phyloP scores from a whole-genome alignment of 306 rosid genomes.

The Senna tora region DNA sequence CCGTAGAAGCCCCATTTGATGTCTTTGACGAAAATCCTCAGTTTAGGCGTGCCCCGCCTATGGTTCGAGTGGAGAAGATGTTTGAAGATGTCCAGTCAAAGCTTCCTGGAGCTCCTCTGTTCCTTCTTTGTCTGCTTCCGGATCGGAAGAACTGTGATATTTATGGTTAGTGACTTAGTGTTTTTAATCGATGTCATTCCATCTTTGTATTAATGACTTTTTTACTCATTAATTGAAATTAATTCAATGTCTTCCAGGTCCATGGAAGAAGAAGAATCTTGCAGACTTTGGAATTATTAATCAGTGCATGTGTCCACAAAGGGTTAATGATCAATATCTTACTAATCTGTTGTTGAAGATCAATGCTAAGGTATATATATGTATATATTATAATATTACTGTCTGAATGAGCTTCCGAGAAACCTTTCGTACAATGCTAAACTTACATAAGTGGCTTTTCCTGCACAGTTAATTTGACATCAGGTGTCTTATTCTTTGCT shows the following conservation, averaged over 20 bases:
- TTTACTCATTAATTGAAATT: slow-evolving; percentile 1
- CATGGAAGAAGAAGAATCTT: slow-evolving; percentile 92
- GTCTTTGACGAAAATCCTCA: slow-evolving; percentile 76
- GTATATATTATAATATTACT: too few relatives aligned
- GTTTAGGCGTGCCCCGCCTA: slow-evolving; percentile 85
- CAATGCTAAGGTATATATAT: slow-evolving; percentile 96
- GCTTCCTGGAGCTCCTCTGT: slow-evolving; percentile 90
- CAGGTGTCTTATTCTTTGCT: not conserved
- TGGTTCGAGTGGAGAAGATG: slow-evolving; percentile 92
- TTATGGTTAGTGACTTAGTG: slow-evolving; percentile 80
- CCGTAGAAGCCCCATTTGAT: slow-evolving; percentile 62
- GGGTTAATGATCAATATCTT: slow-evolving; percentile 80
- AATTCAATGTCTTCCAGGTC: slow-evolving; percentile 57
- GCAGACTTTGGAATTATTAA: slow-evolving; percentile 77
- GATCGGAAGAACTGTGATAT: slow-evolving; percentile 89
- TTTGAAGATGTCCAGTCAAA: slow-evolving; percentile 75
- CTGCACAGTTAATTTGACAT: not conserved
- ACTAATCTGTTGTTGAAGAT: slow-evolving; percentile 83
- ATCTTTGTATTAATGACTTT: not conserved
- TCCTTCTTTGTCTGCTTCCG: slow-evolving; percentile 86
- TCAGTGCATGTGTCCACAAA: slow-evolving; percentile 83
- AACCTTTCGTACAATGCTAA: not conserved
- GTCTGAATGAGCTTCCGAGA: not conserved
- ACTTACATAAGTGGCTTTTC: not conserved
- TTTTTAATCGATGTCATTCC: not conserved